Evolutionary conservation across 441 rosid species (phyloP), one percentile per base, ranked within the genome.

Genomic region (Erysimum cheiri): DNA sequence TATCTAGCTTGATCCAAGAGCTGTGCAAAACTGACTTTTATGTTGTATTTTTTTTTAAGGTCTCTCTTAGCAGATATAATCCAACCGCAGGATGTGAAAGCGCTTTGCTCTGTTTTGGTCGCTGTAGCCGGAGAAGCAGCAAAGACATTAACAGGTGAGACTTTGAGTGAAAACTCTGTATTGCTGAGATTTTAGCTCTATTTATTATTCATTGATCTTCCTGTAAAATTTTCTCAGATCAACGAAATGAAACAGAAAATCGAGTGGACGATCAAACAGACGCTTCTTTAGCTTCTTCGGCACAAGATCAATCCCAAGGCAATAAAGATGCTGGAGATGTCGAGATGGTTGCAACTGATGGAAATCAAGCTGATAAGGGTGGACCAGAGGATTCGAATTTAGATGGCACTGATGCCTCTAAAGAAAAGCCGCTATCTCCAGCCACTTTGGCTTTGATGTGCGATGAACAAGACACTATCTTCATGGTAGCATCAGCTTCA

Each of bases 371-470:
- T 52, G 86, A 89, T 76, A 89, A 84, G 81, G 57, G 33, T 73
- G 82, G 74, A 54, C 77, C 75, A 31, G 87, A 83, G 57, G 85
- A 84, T 69, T 82, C 82, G 32, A 77, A 68, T 54, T 81, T 81
- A 14, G 94, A 86, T 67, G 84, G 87, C 33, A 78, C 69, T 46
- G 89, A 87, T 76, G 80, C 71, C 47, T 82, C 85, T 50, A 87
- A 86, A 80, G 85, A 73, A 55, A 85, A 90, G 72, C 97, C 98
- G 5, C 82, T 93, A 87, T 96, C 97, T 74, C 99, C 99, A 39
- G 97, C 93, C 78, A 91, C 99, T 48, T 82, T 96, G 87, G 98
- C 90, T 60, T 85, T 96, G 80, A 91, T 96, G 99, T 96, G 85
- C 63, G 82, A 82, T 69, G 85, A 82, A 69, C 82, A 80, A 57